Evolutionary conservation across 495 filamentous ascomycete genomes (phyloP), one percentile per base, ranked within the genome.

Genomic region (Chaetomium tenue): DNA sequence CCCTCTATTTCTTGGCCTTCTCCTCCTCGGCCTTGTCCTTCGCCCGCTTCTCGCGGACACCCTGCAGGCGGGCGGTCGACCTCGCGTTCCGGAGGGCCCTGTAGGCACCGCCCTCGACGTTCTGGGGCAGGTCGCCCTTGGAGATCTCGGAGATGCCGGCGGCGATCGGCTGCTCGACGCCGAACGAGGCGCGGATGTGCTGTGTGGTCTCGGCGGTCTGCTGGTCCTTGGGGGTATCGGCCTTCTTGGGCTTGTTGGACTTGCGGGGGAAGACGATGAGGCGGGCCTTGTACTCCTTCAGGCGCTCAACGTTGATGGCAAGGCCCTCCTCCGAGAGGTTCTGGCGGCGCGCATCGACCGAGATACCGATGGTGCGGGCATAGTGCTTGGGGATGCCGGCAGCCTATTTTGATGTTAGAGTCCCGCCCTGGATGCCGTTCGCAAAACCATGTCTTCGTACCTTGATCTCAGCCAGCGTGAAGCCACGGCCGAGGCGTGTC

Each of bases 251-350:
- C 82, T 94, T 89, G 81, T 92, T 91, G 75, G 86, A 83, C 82
- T 91, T 93, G 85, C 92, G 92, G 74, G 94, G 94, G 88, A 98
- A 98, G 78, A 98, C 83, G 82, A 98, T 96, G 75, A 98, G 81
- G 74, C 92, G 91, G 69, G 86, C 86, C 82, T 88, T 89, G 92
- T 97, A 98, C 76, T 88, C 91, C 84, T 95, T 90, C 70, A 98
- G 90, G 74, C 94, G 94, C 77, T 89, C 89, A 69, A 98, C 95
- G 82, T 98, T 98, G 83, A 83, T 85, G 76, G 90, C 82, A 71
- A 97, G 91, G 65, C 88, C 88, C 85, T 97, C 95, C 79, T 91
- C 89, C 75, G 89, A 93, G 79, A 95, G 90, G 87, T 98, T 98
- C 82, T 87, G 85, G 78, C 94, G 94, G 82, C 95, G 95, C 80